Evolutionary conservation across 805 yeast genomes (phyloP).

Genomic region (Metschnikowia kofuensis): DNA sequence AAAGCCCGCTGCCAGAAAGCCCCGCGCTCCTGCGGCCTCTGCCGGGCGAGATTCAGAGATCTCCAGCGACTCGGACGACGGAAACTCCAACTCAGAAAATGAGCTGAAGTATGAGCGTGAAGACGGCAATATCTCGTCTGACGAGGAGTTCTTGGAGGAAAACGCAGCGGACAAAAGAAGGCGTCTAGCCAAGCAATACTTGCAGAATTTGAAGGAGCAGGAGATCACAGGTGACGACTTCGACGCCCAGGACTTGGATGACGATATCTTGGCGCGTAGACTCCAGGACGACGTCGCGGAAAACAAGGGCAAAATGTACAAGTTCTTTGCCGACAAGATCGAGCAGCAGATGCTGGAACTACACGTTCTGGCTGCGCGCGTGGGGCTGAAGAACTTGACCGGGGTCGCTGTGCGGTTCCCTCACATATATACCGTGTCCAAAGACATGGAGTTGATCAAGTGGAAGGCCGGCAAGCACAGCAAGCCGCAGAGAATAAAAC

Average conservation of each 20-base stretch:
- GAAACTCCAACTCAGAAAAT: constrained; percentile 25
- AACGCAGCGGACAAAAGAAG: constrained; percentile 91
- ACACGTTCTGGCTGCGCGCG: constrained; percentile 44
- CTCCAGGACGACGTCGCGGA: constrained; percentile 88
- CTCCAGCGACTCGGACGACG: constrained; percentile 36
- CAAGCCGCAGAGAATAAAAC: constrained; percentile 65
- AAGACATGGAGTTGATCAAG: constrained; percentile 75
- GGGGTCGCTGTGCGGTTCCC: constrained; percentile 56
- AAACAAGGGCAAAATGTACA: constrained; percentile 77
- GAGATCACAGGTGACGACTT: constrained; percentile 50
- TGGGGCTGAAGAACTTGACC: constrained; percentile 60
- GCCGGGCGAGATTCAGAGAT: constrained; percentile 49
- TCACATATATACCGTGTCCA: constrained; percentile 73
- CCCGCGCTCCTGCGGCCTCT: constrained; percentile 8
- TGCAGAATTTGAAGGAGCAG: constrained; percentile 71
- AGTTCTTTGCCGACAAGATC: constrained; percentile 55
- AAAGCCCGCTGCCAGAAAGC: constrained; percentile 21
- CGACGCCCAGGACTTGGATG: constrained; percentile 89
- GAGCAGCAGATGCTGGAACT: constrained; percentile 36
- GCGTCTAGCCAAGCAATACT: constrained; percentile 88
- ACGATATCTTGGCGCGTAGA: constrained; percentile 78
- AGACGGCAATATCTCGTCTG: constrained; percentile 47
- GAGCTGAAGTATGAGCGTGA: constrained; percentile 6
- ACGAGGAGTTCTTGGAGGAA: constrained; percentile 72
- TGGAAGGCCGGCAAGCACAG: constrained; percentile 55